Conservation (phyloP, 2,329 filamentous ascomycete species). For the Phaeoacremonium minimum region DNA sequence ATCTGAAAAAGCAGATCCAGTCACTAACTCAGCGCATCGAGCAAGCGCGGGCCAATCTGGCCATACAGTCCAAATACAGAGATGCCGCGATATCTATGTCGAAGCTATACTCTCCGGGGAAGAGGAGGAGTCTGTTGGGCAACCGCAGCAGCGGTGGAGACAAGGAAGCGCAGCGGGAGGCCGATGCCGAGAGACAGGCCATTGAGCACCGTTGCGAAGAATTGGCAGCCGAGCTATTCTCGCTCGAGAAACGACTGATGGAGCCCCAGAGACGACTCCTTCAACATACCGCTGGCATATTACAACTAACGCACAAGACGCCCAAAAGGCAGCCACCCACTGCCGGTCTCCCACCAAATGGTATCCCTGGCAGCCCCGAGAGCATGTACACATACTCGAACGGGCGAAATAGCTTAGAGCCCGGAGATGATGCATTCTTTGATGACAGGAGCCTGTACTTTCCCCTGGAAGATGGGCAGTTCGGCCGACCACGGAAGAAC, state of each 20-base stretch:
- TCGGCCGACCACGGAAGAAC: slow-evolving; percentile 29
- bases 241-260: slow-evolving; percentile 72
- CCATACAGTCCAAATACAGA: slow-evolving; percentile 87
- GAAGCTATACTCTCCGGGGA: slow-evolving; percentile 65
- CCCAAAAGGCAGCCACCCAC: slow-evolving; percentile 47
- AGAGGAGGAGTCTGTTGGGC: slow-evolving; percentile 43
- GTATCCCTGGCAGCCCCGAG: slow-evolving; percentile 70
- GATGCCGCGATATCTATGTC: slow-evolving; percentile 88
- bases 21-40: slow-evolving; percentile 73
- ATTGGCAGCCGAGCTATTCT: slow-evolving; percentile 73
- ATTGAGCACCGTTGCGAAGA: slow-evolving; percentile 83
- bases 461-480: slow-evolving; percentile 57
- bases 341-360: slow-evolving; percentile 39
- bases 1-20: slow-evolving; percentile 81
- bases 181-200: slow-evolving; percentile 69
- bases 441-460: slow-evolving; percentile 74
- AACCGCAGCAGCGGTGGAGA: slow-evolving; percentile 44
- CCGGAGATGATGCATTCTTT: slow-evolving; percentile 59
- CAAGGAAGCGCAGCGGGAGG: slow-evolving; percentile 49
- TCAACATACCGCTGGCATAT: slow-evolving; percentile 86
- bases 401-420: slow-evolving; percentile 54
- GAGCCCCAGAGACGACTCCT: slow-evolving; percentile 72
- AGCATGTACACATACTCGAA: slow-evolving; percentile 69
- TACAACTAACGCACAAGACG: slow-evolving; percentile 83
- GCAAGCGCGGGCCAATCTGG: slow-evolving; percentile 75